Base-by-base conservation (phyloP, 352 stramenopile species). In the Phytophthora pluvialis region DNA sequence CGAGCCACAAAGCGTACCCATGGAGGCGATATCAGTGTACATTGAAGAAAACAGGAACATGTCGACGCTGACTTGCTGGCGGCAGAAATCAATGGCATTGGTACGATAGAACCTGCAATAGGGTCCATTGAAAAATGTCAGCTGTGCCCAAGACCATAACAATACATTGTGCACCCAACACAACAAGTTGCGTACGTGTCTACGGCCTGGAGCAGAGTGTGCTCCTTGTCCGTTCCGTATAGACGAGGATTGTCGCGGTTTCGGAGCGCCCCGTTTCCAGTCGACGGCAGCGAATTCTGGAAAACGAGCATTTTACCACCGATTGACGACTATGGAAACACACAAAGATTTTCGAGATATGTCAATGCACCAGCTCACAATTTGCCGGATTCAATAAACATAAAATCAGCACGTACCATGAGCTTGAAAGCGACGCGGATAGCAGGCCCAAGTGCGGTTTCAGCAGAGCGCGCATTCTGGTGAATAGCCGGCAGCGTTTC, bases 11-110 rank as follows among this genome's bases (percentile, higher is more conserved):
- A 9, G n/a, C 73, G 21, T 78, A 91, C 83, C 86, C 21, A 99
- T 70, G 0, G 95, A 97, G 0, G 98, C 97, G 5, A 99, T 83
- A 78, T 99, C 98, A 62, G 94, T 98, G 77, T 99, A 99, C 73
- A 93, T 85, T 1, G 80, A 82, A 15, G 96, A 91, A 75, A 99
- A 98, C 2, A 99, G 71, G 78, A 99, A 99, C 64, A 98, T 96
- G 67, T 99, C 98, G n/a, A 99, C 97, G 62, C 90, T 98, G 61
- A 99, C 98, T 91, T 99, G 98, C 63, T 99, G 88, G 39, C 97
- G 86, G 72, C 88, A 98, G 62, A 99, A 99, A 76, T 99, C 97
- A 70, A 99, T 93, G 5, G 97, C 91, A 42, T 94, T 95, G 35
- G 93, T 92, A 11, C 83, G 79, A 70, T 97, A 98, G 60, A 97